Conservation (phyloP, 495 filamentous ascomycete species). For the Chaetomium fimeti region DNA sequence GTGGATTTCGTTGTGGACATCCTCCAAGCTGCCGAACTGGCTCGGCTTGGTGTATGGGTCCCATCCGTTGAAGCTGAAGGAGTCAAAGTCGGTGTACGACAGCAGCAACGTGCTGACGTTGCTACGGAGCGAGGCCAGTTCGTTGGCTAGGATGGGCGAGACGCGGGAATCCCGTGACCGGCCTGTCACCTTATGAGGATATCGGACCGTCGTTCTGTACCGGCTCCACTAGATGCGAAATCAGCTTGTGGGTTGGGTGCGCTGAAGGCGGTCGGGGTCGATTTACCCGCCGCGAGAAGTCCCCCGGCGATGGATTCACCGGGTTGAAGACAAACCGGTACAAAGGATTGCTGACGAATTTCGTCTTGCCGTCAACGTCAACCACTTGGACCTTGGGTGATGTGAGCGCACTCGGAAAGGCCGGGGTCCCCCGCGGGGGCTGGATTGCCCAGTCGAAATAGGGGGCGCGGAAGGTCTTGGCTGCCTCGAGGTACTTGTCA, state of each 20-base stretch:
- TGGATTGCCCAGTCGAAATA: constrained; percentile 59
- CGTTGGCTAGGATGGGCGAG: constrained; percentile 46
- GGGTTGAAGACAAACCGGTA: constrained; percentile 39
- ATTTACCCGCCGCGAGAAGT: constrained; percentile 24
- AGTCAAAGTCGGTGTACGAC: constrained; percentile 55
- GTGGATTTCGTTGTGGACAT: constrained; percentile 65
- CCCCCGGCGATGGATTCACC: constrained; percentile 25
- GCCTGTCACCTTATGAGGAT: constrained; percentile 24
- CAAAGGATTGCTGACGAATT: constrained; percentile 40
- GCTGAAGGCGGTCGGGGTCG: too few relatives aligned
- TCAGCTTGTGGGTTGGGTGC: background rate
- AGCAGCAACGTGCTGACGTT: constrained; percentile 56
- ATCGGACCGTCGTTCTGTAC: constrained; percentile 29
- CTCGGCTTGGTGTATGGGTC: constrained; percentile 37
- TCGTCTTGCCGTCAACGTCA: constrained; percentile 35
- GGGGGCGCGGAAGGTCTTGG: constrained; percentile 49
- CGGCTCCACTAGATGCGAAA: constrained; percentile 27
- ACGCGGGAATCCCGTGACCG: constrained; percentile 46
- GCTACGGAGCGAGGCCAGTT: constrained; percentile 40
- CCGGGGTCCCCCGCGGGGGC: constrained; percentile 24
- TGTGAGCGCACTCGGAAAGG: constrained; percentile 38
- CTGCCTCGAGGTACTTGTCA: constrained; percentile 43
- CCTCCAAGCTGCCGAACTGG: constrained; percentile 57
- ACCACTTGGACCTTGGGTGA: constrained; percentile 41
- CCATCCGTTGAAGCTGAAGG: constrained; percentile 59